Evolutionary conservation across 768 basidiomycete genomes (phyloP).

Genomic region (Boletellus emodensis): DNA sequence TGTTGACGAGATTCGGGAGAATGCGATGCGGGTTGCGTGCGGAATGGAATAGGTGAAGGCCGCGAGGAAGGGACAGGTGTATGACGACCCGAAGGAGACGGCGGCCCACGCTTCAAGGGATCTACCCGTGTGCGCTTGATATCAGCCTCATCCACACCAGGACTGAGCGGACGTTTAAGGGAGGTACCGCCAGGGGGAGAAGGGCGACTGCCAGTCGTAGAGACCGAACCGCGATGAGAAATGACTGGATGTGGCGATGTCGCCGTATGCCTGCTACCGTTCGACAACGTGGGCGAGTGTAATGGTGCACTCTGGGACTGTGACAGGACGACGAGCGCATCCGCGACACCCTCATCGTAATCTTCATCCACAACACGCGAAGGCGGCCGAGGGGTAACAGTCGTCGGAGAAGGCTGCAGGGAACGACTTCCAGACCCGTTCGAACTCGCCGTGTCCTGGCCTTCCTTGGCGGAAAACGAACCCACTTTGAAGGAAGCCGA

Average conservation of each 20-base stretch:
- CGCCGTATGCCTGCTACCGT: constrained; percentile 49
- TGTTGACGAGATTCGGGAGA: constrained; percentile 64
- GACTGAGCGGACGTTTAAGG: constrained; percentile 69
- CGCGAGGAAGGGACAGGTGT: constrained; percentile 60
- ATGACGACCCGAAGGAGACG: constrained; percentile 49
- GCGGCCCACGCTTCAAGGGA: constrained; percentile 43
- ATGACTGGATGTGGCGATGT: constrained; percentile 44
- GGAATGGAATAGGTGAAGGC: constrained; percentile 71
- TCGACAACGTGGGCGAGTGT: constrained; percentile 58
- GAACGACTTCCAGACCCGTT: constrained; percentile 60
- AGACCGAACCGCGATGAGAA: constrained; percentile 64
- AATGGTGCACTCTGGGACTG: constrained; percentile 34
- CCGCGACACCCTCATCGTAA: constrained; percentile 90
- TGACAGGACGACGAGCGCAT: constrained; percentile 71
- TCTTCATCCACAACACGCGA: constrained; percentile 82
- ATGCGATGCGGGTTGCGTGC: constrained; percentile 62
- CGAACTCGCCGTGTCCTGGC: constrained; percentile 65
- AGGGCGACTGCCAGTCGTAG: constrained; percentile 59
- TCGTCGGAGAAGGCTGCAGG: constrained; percentile 69
- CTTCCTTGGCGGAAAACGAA: constrained; percentile 37
- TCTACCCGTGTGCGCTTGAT: constrained; percentile 66
- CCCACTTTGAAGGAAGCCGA: constrained; percentile 32
- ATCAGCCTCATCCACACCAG: constrained; percentile 56
- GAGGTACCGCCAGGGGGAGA: constrained; percentile 53
- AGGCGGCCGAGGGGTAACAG: constrained; percentile 54